Evolutionary conservation across 2,329 filamentous ascomycete species (phyloP).

Genomic region (Xylariaceae sp.): DNA sequence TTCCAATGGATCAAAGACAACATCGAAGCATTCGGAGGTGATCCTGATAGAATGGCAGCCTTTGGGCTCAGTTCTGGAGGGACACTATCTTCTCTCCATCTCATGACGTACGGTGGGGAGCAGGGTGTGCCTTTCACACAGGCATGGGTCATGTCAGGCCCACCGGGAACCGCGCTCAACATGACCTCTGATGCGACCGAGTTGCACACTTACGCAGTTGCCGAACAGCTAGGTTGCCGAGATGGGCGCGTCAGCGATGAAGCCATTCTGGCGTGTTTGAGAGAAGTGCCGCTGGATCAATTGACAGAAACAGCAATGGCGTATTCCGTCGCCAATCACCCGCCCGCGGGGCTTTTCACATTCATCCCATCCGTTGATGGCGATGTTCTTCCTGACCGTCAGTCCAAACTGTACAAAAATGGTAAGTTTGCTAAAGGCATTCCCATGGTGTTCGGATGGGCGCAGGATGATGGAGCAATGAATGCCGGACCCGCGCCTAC

Average conservation of each 20-base stretch:
- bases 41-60: not conserved
- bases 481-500: conserved; percentile 22
- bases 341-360: conserved; percentile 26
- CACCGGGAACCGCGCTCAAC: conserved; percentile 34
- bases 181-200: conserved; percentile 30
- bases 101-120: conserved; percentile 6
- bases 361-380: conserved; percentile 31
- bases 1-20: conserved; percentile 2
- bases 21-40: not conserved
- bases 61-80: not conserved
- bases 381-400: conserved; percentile 28
- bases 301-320: conserved; percentile 25
- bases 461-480: conserved; percentile 29
- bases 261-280: conserved; percentile 21
- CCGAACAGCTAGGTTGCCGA: conserved; percentile 19
- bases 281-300: conserved; percentile 21
- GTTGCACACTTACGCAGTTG: conserved; percentile 27
- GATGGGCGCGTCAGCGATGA: conserved; percentile 10
- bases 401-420: conserved; percentile 21
- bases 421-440: conserved; percentile 25
- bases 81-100: not conserved
- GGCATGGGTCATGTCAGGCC: conserved; percentile 35
- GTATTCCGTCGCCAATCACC: conserved; percentile 28
- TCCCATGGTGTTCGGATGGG: conserved; percentile 27
- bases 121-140: conserved; percentile 33